These are phyloP conservation scores for Nevesoporus exiguus DNA, from an alignment of 768 basidiomycete species.

Conservation along the genomic window DNA sequence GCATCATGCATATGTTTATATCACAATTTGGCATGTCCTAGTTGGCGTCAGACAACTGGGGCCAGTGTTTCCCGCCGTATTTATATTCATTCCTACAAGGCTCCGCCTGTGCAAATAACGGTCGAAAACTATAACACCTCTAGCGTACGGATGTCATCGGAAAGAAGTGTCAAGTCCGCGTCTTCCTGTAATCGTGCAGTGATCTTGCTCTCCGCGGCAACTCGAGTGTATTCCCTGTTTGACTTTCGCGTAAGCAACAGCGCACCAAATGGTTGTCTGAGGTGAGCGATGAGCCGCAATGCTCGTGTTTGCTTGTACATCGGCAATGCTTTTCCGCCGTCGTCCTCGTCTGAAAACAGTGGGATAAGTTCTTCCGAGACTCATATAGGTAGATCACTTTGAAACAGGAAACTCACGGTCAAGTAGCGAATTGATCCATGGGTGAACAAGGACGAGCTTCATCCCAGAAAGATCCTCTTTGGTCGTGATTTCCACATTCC, in stretches of 20 bases:
- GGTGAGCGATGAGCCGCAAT: not conserved
- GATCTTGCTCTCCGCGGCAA: not conserved
- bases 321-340: not conserved
- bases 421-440: not conserved
- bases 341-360: not conserved
- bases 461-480: not conserved
- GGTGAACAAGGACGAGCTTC: not conserved
- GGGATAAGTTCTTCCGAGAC: not conserved
- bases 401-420: not conserved
- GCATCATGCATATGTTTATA: too few species aligned
- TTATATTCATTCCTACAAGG: too few species aligned
- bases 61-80: too few species aligned
- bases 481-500: not conserved
- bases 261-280: not conserved
- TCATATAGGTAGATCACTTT: not conserved
- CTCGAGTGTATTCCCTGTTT: not conserved
- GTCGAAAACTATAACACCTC: not conserved
- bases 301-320: not conserved
- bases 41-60: too few species aligned
- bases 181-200: not conserved
- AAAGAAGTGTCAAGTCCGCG: not conserved
- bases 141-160: not conserved
- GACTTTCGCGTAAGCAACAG: not conserved
- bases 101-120: not conserved
- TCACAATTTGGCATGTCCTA: too few species aligned